Conservation (phyloP, 1,284 basidiomycete species). For the Lentinula novae-zelandiae region DNA sequence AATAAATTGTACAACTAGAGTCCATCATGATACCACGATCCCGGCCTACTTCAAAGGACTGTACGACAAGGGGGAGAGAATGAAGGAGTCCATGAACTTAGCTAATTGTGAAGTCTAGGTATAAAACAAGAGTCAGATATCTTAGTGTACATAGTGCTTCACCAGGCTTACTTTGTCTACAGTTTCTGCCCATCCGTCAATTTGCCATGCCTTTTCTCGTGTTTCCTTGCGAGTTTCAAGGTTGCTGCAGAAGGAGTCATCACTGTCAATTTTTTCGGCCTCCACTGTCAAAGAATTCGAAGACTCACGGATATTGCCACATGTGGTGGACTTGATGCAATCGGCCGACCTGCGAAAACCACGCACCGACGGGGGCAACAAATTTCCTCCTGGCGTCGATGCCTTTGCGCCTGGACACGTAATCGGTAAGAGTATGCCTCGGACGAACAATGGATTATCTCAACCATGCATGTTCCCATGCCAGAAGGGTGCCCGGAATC, state of each 20-base stretch:
- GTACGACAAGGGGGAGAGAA: conserved; percentile 71
- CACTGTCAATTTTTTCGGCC: not conserved
- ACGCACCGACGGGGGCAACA: conserved; percentile 86
- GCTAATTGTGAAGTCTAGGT: conserved; percentile 74
- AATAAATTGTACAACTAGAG: too few relatives aligned
- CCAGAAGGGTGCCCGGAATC: conserved; percentile 81
- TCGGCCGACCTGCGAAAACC: conserved; percentile 90
- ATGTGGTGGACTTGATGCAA: conserved; percentile 91
- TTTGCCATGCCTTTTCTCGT: conserved; percentile 86
- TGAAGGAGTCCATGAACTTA: conserved; percentile 74
- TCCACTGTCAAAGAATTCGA: not conserved
- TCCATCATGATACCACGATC: not conserved
- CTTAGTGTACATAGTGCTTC: conserved; percentile 2
- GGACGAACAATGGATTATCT: conserved; percentile 7
- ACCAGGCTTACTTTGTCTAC: conserved; percentile 71
- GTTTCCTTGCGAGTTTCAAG: conserved; percentile 79
- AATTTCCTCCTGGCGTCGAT: conserved; percentile 85
- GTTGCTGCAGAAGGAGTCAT: conserved; percentile 40
- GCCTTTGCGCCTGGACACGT: conserved; percentile 64
- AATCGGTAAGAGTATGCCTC: conserved; percentile 4
- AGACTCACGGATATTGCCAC: conserved; percentile 86
- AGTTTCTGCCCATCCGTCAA: conserved; percentile 92
- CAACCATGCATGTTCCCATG: conserved; percentile 92
- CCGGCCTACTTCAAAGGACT: conserved; percentile 69
- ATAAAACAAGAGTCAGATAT: conserved; percentile 11